Base-by-base conservation (phyloP, 306 rosid genomes). In the Ziziphus jujuba region DNA sequence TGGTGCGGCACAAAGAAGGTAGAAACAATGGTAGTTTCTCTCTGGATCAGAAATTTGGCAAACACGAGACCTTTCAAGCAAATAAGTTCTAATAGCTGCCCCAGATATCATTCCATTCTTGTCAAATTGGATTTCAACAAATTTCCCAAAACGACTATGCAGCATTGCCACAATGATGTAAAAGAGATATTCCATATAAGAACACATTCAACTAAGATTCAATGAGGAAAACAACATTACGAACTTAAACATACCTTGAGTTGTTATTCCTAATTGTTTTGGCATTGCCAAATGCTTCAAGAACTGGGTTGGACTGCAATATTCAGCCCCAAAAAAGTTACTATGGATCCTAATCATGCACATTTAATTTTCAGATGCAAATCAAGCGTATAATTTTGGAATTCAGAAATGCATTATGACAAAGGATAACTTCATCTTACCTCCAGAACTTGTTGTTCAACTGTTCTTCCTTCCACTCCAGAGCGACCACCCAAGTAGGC, bases 391-490 rank as follows among this genome's bases (percentile, higher is more conserved):
- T 38, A 33, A 17, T 63, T 34, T 63, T 63, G 61, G 52, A 34
- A 58, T 28, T 28, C 33, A 28, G 33, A 28, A 28, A 28, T 28
- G n/a, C n/a, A n/a, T n/a, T n/a, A n/a, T 4, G 33, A 28, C 4
- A 60, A 9, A 58, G 45, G 33, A 28, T 14, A 60, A 72, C 79
- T 43, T 59, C 50, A 35, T 74, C 89, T 48, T 87, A 95, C 99
- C 78, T 95, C 99, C 61, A 95, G 81, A 81, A 95, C 99, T 95
- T 95, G 99, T 65, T 95, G 99, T 82, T 95, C 99, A 77, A 95
- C 99, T 59, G 99, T 95, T 28, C 99, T 80, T 62, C 99, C 99
- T 89, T 95, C 99, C 62, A 95, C 99, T 64, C 99, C 99, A 78
- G 96, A 88, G 54, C 99, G 97, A 47, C 99, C 99, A 33, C 99